Evolutionary conservation across 805 yeast genomes (phyloP).

Genomic region (Saturnispora hagleri): DNA sequence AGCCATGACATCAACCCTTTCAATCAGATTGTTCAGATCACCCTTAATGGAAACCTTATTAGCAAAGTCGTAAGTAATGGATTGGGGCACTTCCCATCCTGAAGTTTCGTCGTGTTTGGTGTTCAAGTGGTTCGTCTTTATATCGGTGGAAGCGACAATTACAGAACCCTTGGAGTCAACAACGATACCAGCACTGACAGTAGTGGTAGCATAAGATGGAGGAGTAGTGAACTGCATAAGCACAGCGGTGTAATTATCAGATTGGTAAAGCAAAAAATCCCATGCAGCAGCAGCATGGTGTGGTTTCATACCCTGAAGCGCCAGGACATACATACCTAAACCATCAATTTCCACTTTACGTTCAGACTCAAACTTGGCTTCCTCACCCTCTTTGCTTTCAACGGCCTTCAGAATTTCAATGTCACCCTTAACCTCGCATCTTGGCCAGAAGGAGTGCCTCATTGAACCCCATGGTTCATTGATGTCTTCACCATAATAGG

Average conservation of each 20-base stretch:
- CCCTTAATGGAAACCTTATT: constrained; percentile 47
- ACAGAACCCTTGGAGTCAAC: constrained; percentile 56
- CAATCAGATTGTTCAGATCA: constrained; percentile 52
- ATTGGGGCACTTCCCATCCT: constrained; percentile 85
- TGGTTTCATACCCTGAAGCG: constrained; percentile 98
- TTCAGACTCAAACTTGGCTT: constrained; percentile 7
- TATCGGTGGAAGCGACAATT: constrained; percentile 52
- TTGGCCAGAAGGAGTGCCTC: constrained; percentile 97
- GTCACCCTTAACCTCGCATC: constrained; percentile 63
- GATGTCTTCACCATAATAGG: constrained; percentile 77
- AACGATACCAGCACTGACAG: constrained; percentile 71
- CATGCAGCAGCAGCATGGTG: constrained; percentile 97
- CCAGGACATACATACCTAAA: constrained; percentile 82
- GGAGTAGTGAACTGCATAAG: constrained; percentile 97
- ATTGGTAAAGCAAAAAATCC: constrained; percentile 89
- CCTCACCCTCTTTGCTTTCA: constrained; percentile 11
- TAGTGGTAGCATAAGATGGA: constrained; percentile 72
- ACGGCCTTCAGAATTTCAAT: constrained; percentile 29
- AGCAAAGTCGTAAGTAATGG: constrained; percentile 43
- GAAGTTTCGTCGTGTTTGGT: constrained; percentile 60
- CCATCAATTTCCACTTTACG: constrained; percentile 30
- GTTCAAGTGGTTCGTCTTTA: constrained; percentile 50
- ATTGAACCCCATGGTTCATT: constrained; percentile 93
- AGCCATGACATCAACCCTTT: constrained; percentile 95
- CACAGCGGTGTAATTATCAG: constrained; percentile 61